phyloP scores from a whole-genome alignment of 2,329 filamentous ascomycete genomes.

The Stagonosporopsis vannaccii region DNA sequence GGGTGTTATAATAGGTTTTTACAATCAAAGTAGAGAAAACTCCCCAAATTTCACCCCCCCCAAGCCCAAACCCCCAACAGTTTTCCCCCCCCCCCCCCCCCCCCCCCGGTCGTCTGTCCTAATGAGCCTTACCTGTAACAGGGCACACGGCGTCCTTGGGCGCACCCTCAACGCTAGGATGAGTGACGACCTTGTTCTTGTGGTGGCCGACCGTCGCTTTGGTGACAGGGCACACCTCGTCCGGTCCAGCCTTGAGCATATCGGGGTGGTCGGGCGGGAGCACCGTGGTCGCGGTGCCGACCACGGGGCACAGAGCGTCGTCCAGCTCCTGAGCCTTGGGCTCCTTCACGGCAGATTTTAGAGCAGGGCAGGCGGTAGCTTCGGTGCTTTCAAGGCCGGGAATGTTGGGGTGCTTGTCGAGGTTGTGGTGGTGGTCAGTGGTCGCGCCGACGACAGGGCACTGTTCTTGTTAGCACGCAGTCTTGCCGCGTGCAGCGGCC shows the following conservation, averaged over 20 bases:
- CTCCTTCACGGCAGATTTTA: conserved; percentile 49
- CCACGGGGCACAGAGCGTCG: conserved; percentile 54
- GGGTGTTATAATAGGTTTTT: too few species aligned
- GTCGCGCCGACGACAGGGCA: conserved; percentile 57
- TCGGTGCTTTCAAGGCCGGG: conserved; percentile 33
- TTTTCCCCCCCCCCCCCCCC: too few species aligned
- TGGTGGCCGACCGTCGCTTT: conserved; percentile 55
- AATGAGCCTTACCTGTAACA: conserved; percentile 48
- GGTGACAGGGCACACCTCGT: conserved; percentile 53
- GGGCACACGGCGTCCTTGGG: conserved; percentile 52
- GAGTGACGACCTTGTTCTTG: conserved; percentile 51
- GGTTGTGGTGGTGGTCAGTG: conserved; percentile 55
- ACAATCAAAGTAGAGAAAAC: too few species aligned
- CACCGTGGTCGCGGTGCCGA: conserved; percentile 52
- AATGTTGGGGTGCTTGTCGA: conserved; percentile 52
- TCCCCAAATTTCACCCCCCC: too few species aligned
- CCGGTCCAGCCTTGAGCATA: conserved; percentile 48
- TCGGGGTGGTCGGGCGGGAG: conserved; percentile 54
- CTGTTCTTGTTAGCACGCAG: conserved; percentile 21
- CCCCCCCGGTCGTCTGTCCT: background rate
- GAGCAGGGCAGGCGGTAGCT: conserved; percentile 52
- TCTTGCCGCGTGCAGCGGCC: background rate
- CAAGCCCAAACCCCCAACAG: too few species aligned
- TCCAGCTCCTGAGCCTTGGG: conserved; percentile 50
- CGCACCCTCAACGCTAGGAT: conserved; percentile 51